Evolutionary conservation across 1,139 yeast species (phyloP), one percentile per base, ranked within the genome.

Genomic region (Suhomyces wounanorum): DNA sequence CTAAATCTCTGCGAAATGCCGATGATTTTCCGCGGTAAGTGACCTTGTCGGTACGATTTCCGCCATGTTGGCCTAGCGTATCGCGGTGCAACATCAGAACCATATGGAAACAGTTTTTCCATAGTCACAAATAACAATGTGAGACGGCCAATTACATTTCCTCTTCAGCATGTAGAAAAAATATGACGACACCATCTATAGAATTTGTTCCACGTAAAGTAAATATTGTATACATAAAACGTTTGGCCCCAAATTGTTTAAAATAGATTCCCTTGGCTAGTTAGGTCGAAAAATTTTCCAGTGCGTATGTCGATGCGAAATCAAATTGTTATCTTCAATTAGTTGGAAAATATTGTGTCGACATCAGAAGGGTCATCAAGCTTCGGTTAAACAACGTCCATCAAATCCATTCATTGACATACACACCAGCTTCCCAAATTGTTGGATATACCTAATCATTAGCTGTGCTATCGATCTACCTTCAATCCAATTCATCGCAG

Each of bases 301-400:
- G 36, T 45, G 42, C 46, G 35, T 44, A 47, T 42, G 49, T 47
- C 49, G 46, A 47, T 42, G 45, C 49, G 44, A 43, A 47, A 41
- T 41, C 38, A 25, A 16, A 25, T 28, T 25, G 21, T 16, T 41
- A 33, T 17, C 13, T 21, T 13, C 35, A 25, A 16, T 9, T 26
- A 25, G 21, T 28, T 14, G 21, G 21, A 38, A 23, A 23, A 13
- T 10, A 39, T 46, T 17, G 23, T 31, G 43, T 33, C 26, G n/a
- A 28, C 18, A 33, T 18, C 41, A 37, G 30, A 16, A 30, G 8
- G 6, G 9, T 5, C 33, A 39, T n/a, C 17, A 17, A 39, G 18
- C 42, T 17, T 17, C 31, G 13, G 42, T 26, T 40, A 23, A 14
- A 26, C 33, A 26, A 26, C 30, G n/a, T 26, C 42, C 31, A 25